Conservation (phyloP, 2,329 filamentous ascomycete species). For the Seiridium unicorne region DNA sequence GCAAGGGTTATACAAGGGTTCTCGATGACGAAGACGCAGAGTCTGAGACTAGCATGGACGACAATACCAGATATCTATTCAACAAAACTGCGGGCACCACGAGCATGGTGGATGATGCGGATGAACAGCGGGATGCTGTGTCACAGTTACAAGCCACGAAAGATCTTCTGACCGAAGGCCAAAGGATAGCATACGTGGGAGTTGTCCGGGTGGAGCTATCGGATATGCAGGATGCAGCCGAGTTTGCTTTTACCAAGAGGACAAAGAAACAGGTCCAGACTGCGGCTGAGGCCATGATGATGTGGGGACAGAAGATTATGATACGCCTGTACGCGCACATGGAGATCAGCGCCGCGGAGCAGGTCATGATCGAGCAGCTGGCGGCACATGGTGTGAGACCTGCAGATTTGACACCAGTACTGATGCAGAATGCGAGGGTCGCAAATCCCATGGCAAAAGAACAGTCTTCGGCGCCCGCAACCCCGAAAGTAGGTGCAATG, state of each 20-base stretch:
- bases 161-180: conserved; percentile 89
- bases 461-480: conserved; percentile 17
- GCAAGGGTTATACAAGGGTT: conserved; percentile 94
- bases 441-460: conserved; percentile 78
- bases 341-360: conserved; percentile 89
- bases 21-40: conserved; percentile 91
- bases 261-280: conserved; percentile 71
- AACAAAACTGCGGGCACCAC: conserved; percentile 62
- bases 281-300: conserved; percentile 76
- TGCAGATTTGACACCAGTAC: conserved; percentile 74
- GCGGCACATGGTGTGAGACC: conserved; percentile 88
- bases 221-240: conserved; percentile 69
- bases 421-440: conserved; percentile 91
- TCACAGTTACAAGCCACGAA: conserved; percentile 96
- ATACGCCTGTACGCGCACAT: conserved; percentile 90
- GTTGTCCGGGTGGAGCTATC: conserved; percentile 79
- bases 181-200: conserved; percentile 94
- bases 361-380: conserved; percentile 98
- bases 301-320: conserved; percentile 99
- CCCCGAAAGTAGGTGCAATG: conserved; percentile 18
- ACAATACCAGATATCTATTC: conserved; percentile 95
- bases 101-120: conserved; percentile 65
- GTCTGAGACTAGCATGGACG: conserved; percentile 93
- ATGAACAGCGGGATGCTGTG: conserved; percentile 83
- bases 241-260: conserved; percentile 61